These are phyloP conservation scores for Simmondsia chinensis DNA, from an alignment of 148 eudicot species.

Conservation along the genomic window DNA sequence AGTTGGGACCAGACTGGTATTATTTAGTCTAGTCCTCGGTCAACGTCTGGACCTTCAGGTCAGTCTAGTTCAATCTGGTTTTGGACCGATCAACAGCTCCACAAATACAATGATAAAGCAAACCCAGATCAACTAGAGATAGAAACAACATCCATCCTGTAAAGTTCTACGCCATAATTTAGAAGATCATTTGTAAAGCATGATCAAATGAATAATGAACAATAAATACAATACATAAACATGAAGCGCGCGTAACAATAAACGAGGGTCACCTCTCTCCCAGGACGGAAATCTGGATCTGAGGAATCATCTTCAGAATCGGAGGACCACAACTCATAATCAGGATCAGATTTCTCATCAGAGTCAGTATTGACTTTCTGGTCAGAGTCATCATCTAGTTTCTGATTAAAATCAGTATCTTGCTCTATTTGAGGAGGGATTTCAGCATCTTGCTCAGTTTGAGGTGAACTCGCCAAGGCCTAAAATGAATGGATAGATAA, in stretches of 20 bases:
- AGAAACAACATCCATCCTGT: too few species aligned
- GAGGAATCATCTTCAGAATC: slow-evolving; percentile 53
- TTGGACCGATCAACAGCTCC: too few species aligned
- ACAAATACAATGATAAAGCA: too few species aligned
- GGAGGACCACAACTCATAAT: slow-evolving; percentile 53
- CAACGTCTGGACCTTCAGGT: too few species aligned
- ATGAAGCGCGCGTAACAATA: too few species aligned
- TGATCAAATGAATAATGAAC: too few species aligned
- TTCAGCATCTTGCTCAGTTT: slow-evolving; percentile 19
- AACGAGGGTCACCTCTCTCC: slow-evolving; percentile 29
- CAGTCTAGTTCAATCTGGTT: too few species aligned
- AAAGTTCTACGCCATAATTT: too few species aligned
- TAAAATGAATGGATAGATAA: slow-evolving; percentile 10
- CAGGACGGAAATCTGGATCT: slow-evolving; percentile 46
- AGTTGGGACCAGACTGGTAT: too few species aligned
- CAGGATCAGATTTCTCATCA: slow-evolving; percentile 23
- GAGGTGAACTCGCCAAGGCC: slow-evolving; percentile 50
- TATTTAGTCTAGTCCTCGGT: too few species aligned
- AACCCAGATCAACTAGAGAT: too few species aligned
- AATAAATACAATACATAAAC: not conserved
- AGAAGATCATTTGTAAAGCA: not conserved
- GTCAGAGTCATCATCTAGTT: slow-evolving; percentile 21
- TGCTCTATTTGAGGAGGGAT: slow-evolving; percentile 19
- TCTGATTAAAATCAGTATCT: slow-evolving; percentile 24
- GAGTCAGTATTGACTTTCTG: slow-evolving; percentile 15